Conservation (phyloP, 108 stramenopile genomes). For the Nitzschia sp. region DNA sequence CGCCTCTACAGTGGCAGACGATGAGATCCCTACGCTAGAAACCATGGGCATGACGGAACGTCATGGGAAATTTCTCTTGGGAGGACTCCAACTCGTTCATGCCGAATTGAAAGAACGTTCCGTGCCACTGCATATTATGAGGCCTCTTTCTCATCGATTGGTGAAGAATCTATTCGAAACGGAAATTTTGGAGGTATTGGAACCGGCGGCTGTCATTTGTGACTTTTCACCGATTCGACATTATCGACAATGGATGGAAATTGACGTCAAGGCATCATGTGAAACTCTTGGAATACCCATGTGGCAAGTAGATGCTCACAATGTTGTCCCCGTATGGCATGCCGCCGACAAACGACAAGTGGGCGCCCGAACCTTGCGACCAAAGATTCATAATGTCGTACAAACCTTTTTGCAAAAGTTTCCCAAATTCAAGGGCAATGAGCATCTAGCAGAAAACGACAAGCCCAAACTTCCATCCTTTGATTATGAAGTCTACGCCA, state of each 20-base stretch:
- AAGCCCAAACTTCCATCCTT: constrained; percentile 26
- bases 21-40: constrained; percentile 39
- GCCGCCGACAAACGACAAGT: constrained; percentile 92
- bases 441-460: constrained; percentile 31
- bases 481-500: constrained; percentile 49
- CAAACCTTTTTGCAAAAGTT: constrained; percentile 72
- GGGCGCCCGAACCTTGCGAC: constrained; percentile 95
- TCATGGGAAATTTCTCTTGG: constrained; percentile 86
- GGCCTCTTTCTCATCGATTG: constrained; percentile 40
- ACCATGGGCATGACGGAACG: constrained; percentile 73
- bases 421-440: constrained; percentile 68
- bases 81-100: constrained; percentile 85
- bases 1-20: constrained; percentile 16
- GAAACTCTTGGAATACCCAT: constrained; percentile 65
- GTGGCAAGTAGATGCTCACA: constrained; percentile 97
- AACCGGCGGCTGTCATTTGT: constrained; percentile 67
- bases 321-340: constrained; percentile 96
- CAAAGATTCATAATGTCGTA: constrained; percentile 88
- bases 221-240: constrained; percentile 92
- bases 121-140: constrained; percentile 85
- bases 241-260: constrained; percentile 66
- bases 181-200: constrained; percentile 37
- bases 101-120: constrained; percentile 54
- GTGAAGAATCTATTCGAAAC: constrained; percentile 57
- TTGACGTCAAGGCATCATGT: constrained; percentile 49